Base-by-base conservation (phyloP, 495 filamentous ascomycete species). In the Oleoguttula mirabilis region DNA sequence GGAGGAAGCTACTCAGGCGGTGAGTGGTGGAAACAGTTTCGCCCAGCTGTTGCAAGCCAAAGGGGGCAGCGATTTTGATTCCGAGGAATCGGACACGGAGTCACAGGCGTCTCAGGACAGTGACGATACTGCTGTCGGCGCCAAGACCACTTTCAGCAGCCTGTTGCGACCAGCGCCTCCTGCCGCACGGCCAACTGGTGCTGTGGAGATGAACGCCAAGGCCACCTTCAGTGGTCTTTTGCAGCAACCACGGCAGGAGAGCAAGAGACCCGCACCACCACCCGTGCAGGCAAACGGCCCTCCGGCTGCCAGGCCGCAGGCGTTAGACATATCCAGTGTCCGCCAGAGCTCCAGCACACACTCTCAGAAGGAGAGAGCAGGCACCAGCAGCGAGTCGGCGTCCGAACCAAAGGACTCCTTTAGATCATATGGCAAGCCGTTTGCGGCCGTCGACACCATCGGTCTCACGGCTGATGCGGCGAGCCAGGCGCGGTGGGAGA, bases 401-500 rank as follows among this genome's bases (percentile, higher is more conserved):
- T n/a, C n/a, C n/a, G n/a, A n/a, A n/a, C n/a, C n/a, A n/a, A n/a
- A n/a, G 25, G 25, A 35, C 21, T 39, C 11, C 14, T 14, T 8
- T 27, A 3, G 2, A n/a, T n/a, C n/a, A n/a, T 38, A 37, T 30
- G 43, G 43, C 28, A 21, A 34, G 25, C 17, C 12, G 2, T 46
- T 23, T 12, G 43, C 43, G 10, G 16, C 21, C 4, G 36, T 46
- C 21, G 43, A 46, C 21, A 33, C 6, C 12, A 28, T 46, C 19
- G 43, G 43, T 2, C 43, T 46, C n/a, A 33, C 30, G 4, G 43
- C 43, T 1, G 19, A 22, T n/a, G 23, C 43, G 15, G 21, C 10
- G 2, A 40, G 35, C 36, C 35, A 46, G 19, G 43, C 43, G 1
- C 3, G 11, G 22, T 46, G 43, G 43, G 23, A 46, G 15, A 2